A percentile compares a stretch with the other conserved stretches of the same genome.
Conservation (phyloP, 371 early-diverging fungal genomes). For the Mortierella sp. region DNA sequence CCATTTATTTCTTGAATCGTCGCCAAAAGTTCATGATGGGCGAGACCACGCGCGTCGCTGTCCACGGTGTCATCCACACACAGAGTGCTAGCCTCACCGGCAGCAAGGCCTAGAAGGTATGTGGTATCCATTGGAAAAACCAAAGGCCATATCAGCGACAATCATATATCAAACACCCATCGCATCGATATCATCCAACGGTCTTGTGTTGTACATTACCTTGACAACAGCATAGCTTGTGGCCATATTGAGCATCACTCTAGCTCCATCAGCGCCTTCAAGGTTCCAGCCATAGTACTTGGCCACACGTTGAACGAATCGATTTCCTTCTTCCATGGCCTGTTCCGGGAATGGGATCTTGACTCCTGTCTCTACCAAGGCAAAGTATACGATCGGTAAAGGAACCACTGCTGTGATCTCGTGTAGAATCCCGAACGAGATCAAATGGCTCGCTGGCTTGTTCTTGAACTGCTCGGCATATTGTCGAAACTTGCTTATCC, state of each 20-base stretch:
- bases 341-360: constrained; percentile 75
- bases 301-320: constrained; percentile 65
- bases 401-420: constrained; percentile 91
- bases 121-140: not conserved
- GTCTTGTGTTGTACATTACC: too few species aligned
- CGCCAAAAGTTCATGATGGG: constrained; percentile 43
- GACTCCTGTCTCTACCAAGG: constrained; percentile 61
- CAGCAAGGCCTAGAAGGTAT: constrained; percentile 28
- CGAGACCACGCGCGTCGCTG: constrained; percentile 44
- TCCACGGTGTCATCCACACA: constrained; percentile 54
- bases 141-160: not conserved
- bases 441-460: constrained; percentile 83
- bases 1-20: constrained; percentile 23
- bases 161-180: too few species aligned
- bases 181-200: not conserved
- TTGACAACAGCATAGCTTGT: constrained; percentile 88
- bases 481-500: constrained; percentile 44
- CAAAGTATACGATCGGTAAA: constrained; percentile 78
- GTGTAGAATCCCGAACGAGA: constrained; percentile 86
- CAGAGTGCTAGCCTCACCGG: constrained; percentile 41
- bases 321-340: constrained; percentile 76
- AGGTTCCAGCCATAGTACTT: constrained; percentile 65
- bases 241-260: constrained; percentile 78
- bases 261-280: constrained; percentile 59
- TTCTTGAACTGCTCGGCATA: constrained; percentile 74